A percentile compares a stretch with the other conserved stretches of the same genome.
phyloP scores from a whole-genome alignment of 2,329 filamentous ascomycete species.

The Xylaria sp. region DNA sequence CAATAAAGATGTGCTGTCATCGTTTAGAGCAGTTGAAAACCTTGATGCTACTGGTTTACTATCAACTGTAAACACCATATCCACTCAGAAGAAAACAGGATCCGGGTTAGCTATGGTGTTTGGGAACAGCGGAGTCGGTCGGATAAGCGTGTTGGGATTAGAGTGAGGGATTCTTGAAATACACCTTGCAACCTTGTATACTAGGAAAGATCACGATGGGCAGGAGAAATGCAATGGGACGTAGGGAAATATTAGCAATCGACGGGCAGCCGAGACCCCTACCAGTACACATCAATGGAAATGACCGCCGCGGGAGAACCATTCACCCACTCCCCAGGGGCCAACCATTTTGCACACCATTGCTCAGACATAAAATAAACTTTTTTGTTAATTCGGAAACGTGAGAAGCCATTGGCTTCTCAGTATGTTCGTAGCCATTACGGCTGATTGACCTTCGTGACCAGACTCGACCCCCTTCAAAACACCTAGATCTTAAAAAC shows the following conservation, averaged over 20 bases:
- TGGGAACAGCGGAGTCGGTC: no score
- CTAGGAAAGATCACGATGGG: background rate
- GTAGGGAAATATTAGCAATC: slow-evolving; percentile 22
- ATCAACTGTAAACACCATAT: no score
- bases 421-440: slow-evolving; percentile 29
- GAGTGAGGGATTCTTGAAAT: background rate
- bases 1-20: background rate
- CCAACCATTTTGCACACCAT: slow-evolving; percentile 29
- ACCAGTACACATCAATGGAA: slow-evolving; percentile 35
- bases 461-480: slow-evolving; percentile 16
- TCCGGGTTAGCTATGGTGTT: no score
- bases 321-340: slow-evolving; percentile 26
- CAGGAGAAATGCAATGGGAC: background rate
- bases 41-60: no score
- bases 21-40: background rate
- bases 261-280: slow-evolving; percentile 29
- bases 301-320: slow-evolving; percentile 25
- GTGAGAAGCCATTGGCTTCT: slow-evolving; percentile 24
- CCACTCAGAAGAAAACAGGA: no score
- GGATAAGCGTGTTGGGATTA: no score
- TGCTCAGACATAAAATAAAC: slow-evolving; percentile 34
- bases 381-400: slow-evolving; percentile 35
- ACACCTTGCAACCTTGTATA: background rate
- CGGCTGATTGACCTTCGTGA: slow-evolving; percentile 19
- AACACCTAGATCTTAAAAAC: slow-evolving; percentile 17